These are phyloP conservation scores for Lasiodiplodia gonubiensis DNA, from an alignment of 2,329 filamentous ascomycete genomes.

Conservation along the genomic window DNA sequence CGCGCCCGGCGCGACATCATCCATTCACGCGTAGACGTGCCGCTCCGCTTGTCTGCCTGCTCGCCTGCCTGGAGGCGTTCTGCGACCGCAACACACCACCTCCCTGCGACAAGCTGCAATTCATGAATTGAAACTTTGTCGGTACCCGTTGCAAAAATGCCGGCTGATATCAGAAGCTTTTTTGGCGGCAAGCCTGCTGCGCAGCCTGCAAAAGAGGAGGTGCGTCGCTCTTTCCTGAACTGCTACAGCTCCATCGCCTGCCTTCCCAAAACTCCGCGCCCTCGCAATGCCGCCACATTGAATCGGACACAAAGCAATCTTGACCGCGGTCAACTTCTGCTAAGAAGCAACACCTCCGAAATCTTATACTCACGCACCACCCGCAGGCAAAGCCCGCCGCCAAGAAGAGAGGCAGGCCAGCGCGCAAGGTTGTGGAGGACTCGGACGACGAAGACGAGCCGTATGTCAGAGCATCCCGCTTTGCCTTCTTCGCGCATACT, in stretches of 20 bases:
- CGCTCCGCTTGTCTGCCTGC: not conserved
- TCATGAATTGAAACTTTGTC: not conserved
- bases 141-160: conserved; percentile 60
- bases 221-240: conserved; percentile 28
- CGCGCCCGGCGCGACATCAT: conserved; percentile 27
- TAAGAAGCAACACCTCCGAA: not conserved
- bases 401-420: conserved; percentile 48
- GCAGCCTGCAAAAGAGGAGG: conserved; percentile 46
- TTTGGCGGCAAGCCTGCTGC: conserved; percentile 78
- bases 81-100: conserved; percentile 1
- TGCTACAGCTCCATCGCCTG: not conserved
- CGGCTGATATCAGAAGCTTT: conserved; percentile 86
- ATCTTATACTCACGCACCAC: not conserved
- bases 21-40: conserved; percentile 25
- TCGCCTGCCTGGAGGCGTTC: not conserved
- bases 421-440: conserved; percentile 64
- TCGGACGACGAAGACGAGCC: conserved; percentile 73
- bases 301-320: not conserved
- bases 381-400: conserved; percentile 42
- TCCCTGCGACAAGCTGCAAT: not conserved
- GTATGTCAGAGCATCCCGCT: conserved; percentile 31
- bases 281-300: not conserved
- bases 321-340: not conserved
- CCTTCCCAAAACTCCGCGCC: not conserved
- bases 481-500: conserved; percentile 30